A percentile compares a stretch with the other conserved stretches of the same genome.
Evolutionary conservation across 768 basidiomycete genomes (phyloP).

Genomic region (Clitopilus hobsonii): DNA sequence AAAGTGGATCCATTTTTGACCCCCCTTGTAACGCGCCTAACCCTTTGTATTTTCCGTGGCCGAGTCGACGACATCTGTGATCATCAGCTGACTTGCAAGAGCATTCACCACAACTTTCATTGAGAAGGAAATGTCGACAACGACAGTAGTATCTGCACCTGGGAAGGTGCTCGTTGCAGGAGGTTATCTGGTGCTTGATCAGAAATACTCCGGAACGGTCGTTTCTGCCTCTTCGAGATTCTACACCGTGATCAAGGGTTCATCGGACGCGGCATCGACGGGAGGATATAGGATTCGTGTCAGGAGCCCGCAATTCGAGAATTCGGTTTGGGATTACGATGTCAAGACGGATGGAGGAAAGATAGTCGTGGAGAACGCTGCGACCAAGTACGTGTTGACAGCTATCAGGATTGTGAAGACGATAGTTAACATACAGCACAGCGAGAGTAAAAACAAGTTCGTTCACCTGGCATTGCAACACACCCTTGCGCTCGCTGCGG

Average conservation of each 20-base stretch:
- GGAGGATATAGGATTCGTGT: slow-evolving; percentile 55
- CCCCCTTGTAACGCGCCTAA: neutral
- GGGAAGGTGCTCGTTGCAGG: slow-evolving; percentile 96
- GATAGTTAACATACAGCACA: slow-evolving; percentile 15
- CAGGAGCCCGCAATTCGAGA: slow-evolving; percentile 86
- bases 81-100: slow-evolving; percentile 3
- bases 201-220: slow-evolving; percentile 77
- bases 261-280: slow-evolving; percentile 11
- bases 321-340: slow-evolving; percentile 72
- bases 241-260: slow-evolving; percentile 67
- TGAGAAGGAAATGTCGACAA: neutral
- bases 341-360: slow-evolving; percentile 34
- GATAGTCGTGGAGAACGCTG: slow-evolving; percentile 25
- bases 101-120: slow-evolving; percentile 23
- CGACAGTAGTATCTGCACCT: slow-evolving; percentile 80
- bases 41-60: neutral
- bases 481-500: slow-evolving; percentile 63
- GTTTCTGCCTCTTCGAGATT: slow-evolving; percentile 93
- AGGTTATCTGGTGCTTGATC: slow-evolving; percentile 95
- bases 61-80: neutral
- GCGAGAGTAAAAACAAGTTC: slow-evolving; percentile 79
- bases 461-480: slow-evolving; percentile 85
- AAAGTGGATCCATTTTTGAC: neutral
- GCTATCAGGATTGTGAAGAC: slow-evolving; percentile 7
- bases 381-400: slow-evolving; percentile 34